These are phyloP conservation scores for Phytopythium oedochilum DNA, from an alignment of 352 stramenopile genomes.

Conservation along the genomic window DNA sequence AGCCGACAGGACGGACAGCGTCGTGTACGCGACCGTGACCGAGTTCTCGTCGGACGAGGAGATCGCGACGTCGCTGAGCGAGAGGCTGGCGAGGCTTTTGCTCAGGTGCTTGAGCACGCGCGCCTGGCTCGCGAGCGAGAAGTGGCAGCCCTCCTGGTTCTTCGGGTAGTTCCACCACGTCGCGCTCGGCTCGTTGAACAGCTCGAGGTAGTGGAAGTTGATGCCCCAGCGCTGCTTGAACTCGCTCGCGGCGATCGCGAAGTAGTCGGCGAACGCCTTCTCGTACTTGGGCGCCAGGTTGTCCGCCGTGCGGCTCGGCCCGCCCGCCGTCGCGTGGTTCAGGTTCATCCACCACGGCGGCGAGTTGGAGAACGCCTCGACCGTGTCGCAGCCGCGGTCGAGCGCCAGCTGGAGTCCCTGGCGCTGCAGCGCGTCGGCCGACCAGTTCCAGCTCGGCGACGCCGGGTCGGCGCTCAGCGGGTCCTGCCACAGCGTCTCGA, in stretches of 20 bases:
- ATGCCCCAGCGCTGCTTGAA: slow-evolving; percentile 39
- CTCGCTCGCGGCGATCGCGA: slow-evolving; percentile 35
- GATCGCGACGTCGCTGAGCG: slow-evolving; percentile 24
- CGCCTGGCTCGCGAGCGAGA: slow-evolving; percentile 34
- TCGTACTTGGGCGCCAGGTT: slow-evolving; percentile 50
- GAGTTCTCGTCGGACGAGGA: slow-evolving; percentile 55
- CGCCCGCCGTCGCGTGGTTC: slow-evolving; percentile 46
- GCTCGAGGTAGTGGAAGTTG: slow-evolving; percentile 48
- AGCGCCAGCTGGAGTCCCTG: slow-evolving; percentile 33
- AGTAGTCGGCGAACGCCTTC: slow-evolving; percentile 38
- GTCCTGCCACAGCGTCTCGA: slow-evolving; percentile 55
- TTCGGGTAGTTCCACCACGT: slow-evolving; percentile 43
- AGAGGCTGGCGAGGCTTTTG: slow-evolving; percentile 23
- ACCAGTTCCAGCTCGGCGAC: slow-evolving; percentile 49
- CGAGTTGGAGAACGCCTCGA: slow-evolving; percentile 55
- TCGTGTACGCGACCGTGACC: slow-evolving; percentile 23
- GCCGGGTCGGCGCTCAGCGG: slow-evolving; percentile 34
- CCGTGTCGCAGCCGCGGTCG: slow-evolving; percentile 28
- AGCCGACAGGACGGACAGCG: slow-evolving; percentile 22
- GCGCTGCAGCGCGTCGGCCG: slow-evolving; percentile 33
- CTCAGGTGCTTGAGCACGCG: slow-evolving; percentile 34
- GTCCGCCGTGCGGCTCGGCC: slow-evolving; percentile 25
- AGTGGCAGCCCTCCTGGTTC: slow-evolving; percentile 49
- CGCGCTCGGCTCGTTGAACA: slow-evolving; percentile 56
- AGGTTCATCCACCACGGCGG: slow-evolving; percentile 64